Evolutionary conservation across 2,329 filamentous ascomycete species (phyloP).

Genomic region (Penicillium sclerotigenum): DNA sequence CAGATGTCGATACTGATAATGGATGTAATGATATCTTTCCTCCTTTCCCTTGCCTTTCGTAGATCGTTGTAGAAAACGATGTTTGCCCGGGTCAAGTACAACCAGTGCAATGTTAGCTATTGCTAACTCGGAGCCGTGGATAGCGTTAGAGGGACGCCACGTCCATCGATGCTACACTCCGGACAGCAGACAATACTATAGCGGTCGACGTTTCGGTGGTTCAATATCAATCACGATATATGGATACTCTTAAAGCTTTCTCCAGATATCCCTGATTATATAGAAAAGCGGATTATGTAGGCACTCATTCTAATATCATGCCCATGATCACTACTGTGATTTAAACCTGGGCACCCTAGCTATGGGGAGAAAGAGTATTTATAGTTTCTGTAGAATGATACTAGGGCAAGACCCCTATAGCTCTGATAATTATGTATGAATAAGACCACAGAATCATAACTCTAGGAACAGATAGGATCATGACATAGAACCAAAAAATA

Average conservation of each 20-base stretch:
- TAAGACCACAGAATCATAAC: neutral
- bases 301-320: too few relatives aligned
- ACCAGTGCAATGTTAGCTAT: neutral
- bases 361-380: too few relatives aligned
- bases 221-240: neutral
- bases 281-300: too few relatives aligned
- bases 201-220: neutral
- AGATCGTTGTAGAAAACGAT: neutral
- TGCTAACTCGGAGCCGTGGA: neutral
- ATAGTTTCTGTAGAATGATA: too few relatives aligned
- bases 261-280: too few relatives aligned
- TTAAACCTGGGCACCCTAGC: too few relatives aligned
- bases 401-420: too few relatives aligned
- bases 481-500: neutral
- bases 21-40: slow-evolving; percentile 29
- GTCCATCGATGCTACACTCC: neutral
- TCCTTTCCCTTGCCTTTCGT: neutral
- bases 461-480: neutral
- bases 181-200: neutral
- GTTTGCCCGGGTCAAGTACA: too few relatives aligned
- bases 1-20: slow-evolving; percentile 28
- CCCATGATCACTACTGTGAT: too few relatives aligned
- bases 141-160: neutral
- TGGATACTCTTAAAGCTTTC: too few relatives aligned
- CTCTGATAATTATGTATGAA: neutral